Evolutionary conservation across 176 grass and related monocot species (phyloP), one percentile per base, ranked within the genome.

Genomic region (Hyparrhenia diplandra): DNA sequence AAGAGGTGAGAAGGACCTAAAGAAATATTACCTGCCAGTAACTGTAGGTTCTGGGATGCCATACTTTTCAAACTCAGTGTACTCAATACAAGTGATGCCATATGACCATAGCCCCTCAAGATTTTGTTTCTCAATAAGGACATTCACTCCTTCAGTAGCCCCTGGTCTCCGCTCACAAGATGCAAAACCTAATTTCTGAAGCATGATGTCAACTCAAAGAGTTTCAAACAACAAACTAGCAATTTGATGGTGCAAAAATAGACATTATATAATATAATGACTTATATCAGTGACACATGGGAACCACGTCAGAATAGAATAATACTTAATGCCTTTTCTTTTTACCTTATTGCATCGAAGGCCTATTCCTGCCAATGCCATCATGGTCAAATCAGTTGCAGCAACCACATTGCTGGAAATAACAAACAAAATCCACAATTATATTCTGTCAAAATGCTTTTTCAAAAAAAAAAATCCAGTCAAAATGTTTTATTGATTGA

Each of bases 151-250:
- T 87, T 98, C 95, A 47, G 95, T 98, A 73, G 95, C n/a, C 84
- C 92, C 95, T 10, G 78, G 77, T 54, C 87, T 93, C 81, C 95
- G 79, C 84, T 94, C 92, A 84, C 95, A 98, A 43, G 95, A 93
- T 71, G 95, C 95, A 78, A 98, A 98, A 81, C 95, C 95, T 93
- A 98, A 88, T 98, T 98, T 98, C 95, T 98, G 92, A 88, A 88
- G 51, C 45, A 79, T 28, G 63, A 35, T 80, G 59, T 76, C 69
- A 79, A 52, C 35, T 77, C 76, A 35, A n/a, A n/a, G 55, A 64
- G 47, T 59, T 67, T 28, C 14, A 77, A 77, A 54, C 8, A 71
- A 41, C 49, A 2, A 17, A 71, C 4, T 66, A 41, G 32, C 54
- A 78, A 63, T 43, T 29, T 6, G n/a, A 41, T 55, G 10, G 23